Conservation (phyloP, 495 filamentous ascomycete genomes). For the Aspergillus avenaceus region DNA sequence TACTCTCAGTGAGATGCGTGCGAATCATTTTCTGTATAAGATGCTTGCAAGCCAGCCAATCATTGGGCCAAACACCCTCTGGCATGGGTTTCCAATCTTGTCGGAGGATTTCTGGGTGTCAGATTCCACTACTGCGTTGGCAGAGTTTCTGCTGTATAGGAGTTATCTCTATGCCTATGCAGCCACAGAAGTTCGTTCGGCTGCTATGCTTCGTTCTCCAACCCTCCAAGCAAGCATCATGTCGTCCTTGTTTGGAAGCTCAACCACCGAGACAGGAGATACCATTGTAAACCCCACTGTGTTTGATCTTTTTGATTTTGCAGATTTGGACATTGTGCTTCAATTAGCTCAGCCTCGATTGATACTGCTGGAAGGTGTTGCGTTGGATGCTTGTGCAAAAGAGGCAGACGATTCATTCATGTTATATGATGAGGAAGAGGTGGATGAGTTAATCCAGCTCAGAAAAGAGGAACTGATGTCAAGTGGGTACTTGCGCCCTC, state of each 20-base stretch:
- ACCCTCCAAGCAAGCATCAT: slow-evolving; percentile 74
- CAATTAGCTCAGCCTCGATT: slow-evolving; percentile 44
- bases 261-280: slow-evolving; percentile 57
- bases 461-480: slow-evolving; percentile 50
- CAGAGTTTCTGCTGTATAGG: slow-evolving; percentile 70
- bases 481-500: slow-evolving; percentile 44
- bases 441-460: slow-evolving; percentile 59
- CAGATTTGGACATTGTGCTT: slow-evolving; percentile 61
- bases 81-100: slow-evolving; percentile 57
- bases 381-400: slow-evolving; percentile 56
- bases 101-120: slow-evolving; percentile 61
- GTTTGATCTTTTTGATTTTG: slow-evolving; percentile 92
- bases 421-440: slow-evolving; percentile 52
- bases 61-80: slow-evolving; percentile 58
- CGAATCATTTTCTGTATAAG: slow-evolving; percentile 66
- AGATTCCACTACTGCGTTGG: slow-evolving; percentile 58
- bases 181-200: slow-evolving; percentile 75
- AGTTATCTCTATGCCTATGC: slow-evolving; percentile 77
- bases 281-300: slow-evolving; percentile 64
- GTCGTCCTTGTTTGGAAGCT: slow-evolving; percentile 72
- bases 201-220: slow-evolving; percentile 63
- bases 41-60: slow-evolving; percentile 62
- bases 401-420: slow-evolving; percentile 40
- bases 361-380: slow-evolving; percentile 54
- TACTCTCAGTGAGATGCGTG: slow-evolving; percentile 72